These are phyloP conservation scores for Alternaria hordeiaustralica DNA, from an alignment of 2,329 filamentous ascomycete genomes.

Conservation along the genomic window DNA sequence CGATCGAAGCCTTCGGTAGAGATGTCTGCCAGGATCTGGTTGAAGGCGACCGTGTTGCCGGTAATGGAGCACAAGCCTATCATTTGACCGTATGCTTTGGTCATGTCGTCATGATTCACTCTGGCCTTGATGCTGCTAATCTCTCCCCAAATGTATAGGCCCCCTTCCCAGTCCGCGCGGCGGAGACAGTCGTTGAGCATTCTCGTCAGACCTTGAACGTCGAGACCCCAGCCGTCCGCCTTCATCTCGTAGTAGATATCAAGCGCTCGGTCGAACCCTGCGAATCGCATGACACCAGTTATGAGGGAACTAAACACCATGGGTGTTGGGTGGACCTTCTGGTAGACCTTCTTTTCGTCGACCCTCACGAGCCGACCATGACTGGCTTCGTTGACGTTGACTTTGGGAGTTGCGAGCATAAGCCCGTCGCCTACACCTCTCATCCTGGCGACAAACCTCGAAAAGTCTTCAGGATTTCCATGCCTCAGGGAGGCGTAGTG, in stretches of 20 bases:
- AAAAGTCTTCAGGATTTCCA: constrained; percentile 39
- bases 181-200: constrained; percentile 52
- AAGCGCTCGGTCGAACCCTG: constrained; percentile 53
- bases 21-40: constrained; percentile 40
- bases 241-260: constrained; percentile 52
- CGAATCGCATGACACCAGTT: constrained; percentile 52
- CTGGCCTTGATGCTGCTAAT: constrained; percentile 43
- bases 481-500: constrained; percentile 47
- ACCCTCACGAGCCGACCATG: constrained; percentile 34
- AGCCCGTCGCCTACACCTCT: constrained; percentile 49
- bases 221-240: constrained; percentile 55
- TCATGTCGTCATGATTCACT: constrained; percentile 28
- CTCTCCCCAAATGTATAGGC: constrained; percentile 51
- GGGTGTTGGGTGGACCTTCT: constrained; percentile 54
- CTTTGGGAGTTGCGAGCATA: constrained; percentile 49
- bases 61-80: constrained; percentile 41
- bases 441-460: constrained; percentile 50
- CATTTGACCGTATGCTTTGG: constrained; percentile 41
- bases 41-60: constrained; percentile 41
- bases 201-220: constrained; percentile 46
- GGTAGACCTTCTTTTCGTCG: constrained; percentile 44
- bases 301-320: constrained; percentile 53
- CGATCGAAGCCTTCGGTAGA: constrained; percentile 31
- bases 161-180: constrained; percentile 45
- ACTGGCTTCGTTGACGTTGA: constrained; percentile 45